Evolutionary conservation across 1,284 basidiomycete genomes (phyloP).

Genomic region (Phlebopus sp.): DNA sequence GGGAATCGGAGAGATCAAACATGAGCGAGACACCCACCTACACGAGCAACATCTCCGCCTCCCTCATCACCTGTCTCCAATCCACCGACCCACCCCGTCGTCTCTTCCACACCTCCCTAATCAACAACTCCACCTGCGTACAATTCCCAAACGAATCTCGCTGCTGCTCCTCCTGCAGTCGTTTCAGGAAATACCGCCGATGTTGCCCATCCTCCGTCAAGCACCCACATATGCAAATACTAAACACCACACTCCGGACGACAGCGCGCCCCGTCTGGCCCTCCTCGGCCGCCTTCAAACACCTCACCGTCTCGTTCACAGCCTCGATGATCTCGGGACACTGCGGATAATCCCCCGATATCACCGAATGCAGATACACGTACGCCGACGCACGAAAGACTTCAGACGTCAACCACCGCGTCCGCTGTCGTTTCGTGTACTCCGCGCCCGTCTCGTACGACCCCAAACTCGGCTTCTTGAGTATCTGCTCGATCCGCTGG

Average conservation of each 20-base stretch:
- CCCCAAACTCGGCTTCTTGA: constrained; percentile 26
- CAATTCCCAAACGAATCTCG: constrained; percentile 61
- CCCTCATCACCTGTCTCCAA: constrained; percentile 58
- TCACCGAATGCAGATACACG: constrained; percentile 68
- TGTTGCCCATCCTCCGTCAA: constrained; percentile 53
- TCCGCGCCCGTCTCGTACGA: background rate
- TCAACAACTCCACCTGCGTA: constrained; percentile 49
- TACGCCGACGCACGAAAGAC: constrained; percentile 73
- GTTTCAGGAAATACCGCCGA: constrained; percentile 42
- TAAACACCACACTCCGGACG: constrained; percentile 74
- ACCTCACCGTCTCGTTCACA: constrained; percentile 53
- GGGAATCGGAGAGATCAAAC: background rate
- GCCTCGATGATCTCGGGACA: constrained; percentile 58
- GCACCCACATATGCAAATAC: constrained; percentile 68
- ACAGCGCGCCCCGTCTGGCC: constrained; percentile 49
- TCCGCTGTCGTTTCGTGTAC: constrained; percentile 25
- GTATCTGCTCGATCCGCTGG: constrained; percentile 47
- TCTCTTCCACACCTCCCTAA: constrained; percentile 57
- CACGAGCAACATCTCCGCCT: constrained; percentile 59
- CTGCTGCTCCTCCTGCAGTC: constrained; percentile 50
- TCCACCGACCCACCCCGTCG: constrained; percentile 40
- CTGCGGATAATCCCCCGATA: constrained; percentile 63
- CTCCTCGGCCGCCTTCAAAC: constrained; percentile 46
- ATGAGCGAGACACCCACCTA: constrained; percentile 29
- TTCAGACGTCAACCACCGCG: constrained; percentile 55